Base-by-base conservation (phyloP, 305 asterid genomes). In the Fraxinus dipetala region DNA sequence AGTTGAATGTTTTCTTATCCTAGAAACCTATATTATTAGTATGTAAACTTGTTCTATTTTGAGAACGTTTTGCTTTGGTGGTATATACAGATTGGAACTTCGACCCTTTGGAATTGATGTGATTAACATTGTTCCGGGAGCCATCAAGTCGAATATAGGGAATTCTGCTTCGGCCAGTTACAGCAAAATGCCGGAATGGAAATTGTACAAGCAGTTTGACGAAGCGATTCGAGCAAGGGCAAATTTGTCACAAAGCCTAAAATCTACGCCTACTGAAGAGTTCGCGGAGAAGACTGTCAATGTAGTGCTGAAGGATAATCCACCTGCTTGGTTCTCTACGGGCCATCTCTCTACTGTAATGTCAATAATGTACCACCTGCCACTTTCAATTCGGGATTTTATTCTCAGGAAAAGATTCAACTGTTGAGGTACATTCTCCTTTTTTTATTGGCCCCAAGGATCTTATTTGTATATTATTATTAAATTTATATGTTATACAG, bases 141-240 rank as follows among this genome's bases (percentile, higher is more conserved):
- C 96, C 32, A 89, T 95, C 80, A 88, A 79, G 79, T 95, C 98
- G 0, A 94, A 94, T 56, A 80, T 95, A 83, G 99, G 95, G 78
- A 87, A 84, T 65, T 85, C 97, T 7, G 97, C 95, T 24, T n/a
- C 89, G 24, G 84, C 87, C 6, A 82, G 9, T 69, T 91, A 91
- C 88, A 87, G 24, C 20, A 82, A 78, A 77, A 93, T 93, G 99
- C 99, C 99, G 0, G 98, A 94, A 72, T 95, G 97, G 98, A 92
- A 94, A 83, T 76, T 92, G 74, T 95, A 90, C 91, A 94, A 95
- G 88, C 86, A 75, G 78, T 95, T 90, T 75, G 90, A 87, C 79
- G 94, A 85, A 74, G 87, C 90, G 7, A 95, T 95, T 72, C 84
- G 89, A 83, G 91, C 88, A 26, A 89, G 99, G 80, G 99, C 97